Conservation (phyloP, 2,329 filamentous ascomycete genomes). For the Aspergillus eucalypticola region DNA sequence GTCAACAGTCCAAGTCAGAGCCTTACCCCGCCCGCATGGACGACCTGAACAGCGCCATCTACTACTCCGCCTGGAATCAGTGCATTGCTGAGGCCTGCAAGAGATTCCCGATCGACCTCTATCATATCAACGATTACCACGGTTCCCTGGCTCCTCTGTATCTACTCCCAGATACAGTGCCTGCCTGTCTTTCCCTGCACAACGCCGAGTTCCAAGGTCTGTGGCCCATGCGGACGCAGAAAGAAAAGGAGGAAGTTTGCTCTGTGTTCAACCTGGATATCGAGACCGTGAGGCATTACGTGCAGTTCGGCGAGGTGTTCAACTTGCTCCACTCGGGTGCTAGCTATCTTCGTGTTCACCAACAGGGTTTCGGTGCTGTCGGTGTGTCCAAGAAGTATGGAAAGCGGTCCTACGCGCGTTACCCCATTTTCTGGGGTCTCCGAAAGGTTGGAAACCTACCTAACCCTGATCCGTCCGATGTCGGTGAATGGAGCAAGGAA, state of each 20-base stretch:
- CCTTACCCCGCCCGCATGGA: conserved; percentile 69
- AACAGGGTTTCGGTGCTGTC: conserved; percentile 66
- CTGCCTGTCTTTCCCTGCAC: conserved; percentile 63
- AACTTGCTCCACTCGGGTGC: conserved; percentile 65
- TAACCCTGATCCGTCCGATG: conserved; percentile 64
- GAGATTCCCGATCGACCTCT: conserved; percentile 64
- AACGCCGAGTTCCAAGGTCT: conserved; percentile 69
- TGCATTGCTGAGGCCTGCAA: conserved; percentile 65
- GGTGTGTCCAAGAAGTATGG: conserved; percentile 69
- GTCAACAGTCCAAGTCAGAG: conserved; percentile 61
- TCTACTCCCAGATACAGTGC: conserved; percentile 62
- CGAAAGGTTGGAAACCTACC: conserved; percentile 63
- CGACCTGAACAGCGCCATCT: conserved; percentile 65
- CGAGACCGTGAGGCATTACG: conserved; percentile 59
- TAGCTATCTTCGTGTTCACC: conserved; percentile 66
- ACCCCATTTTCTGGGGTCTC: conserved; percentile 68
- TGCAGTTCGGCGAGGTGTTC: conserved; percentile 68
- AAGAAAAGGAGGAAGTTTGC: conserved; percentile 63
- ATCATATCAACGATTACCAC: conserved; percentile 67
- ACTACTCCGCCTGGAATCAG: conserved; percentile 69
- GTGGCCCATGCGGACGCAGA: conserved; percentile 64
- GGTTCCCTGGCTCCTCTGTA: conserved; percentile 64
- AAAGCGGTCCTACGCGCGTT: conserved; percentile 64
- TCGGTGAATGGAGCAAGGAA: conserved; percentile 57
- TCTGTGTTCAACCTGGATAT: conserved; percentile 62